Evolutionary conservation across 495 filamentous ascomycete species (phyloP).

Genomic region (Sordaria brevicollis): DNA sequence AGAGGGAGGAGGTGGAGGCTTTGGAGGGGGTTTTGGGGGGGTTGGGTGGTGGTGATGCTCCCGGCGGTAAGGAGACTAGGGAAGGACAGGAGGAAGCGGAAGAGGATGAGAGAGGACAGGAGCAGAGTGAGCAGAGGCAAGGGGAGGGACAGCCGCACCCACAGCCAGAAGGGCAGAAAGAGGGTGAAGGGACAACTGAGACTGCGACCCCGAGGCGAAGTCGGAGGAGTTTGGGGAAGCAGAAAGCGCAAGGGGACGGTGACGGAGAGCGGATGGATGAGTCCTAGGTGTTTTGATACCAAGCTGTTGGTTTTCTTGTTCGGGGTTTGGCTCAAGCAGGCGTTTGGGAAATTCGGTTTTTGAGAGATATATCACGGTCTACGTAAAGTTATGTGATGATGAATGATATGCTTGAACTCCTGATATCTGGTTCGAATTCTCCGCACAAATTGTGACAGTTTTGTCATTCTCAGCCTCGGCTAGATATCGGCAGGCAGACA

Average conservation of each 20-base stretch:
- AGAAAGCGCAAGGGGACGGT: background rate
- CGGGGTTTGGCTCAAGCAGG: background rate
- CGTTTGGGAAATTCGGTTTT: background rate
- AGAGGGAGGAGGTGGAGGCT: slow-evolving; percentile 40
- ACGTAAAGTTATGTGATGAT: background rate
- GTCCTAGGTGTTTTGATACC: background rate
- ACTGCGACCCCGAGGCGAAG: background rate
- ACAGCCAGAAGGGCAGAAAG: background rate
- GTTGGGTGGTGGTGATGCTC: slow-evolving; percentile 20
- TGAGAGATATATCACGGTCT: background rate
- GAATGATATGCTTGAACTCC: background rate
- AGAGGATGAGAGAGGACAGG: background rate
- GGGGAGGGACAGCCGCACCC: background rate
- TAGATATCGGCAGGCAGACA: background rate
- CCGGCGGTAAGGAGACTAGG: background rate
- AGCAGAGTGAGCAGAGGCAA: background rate
- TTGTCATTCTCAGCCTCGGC: background rate
- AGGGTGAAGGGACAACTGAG: background rate
- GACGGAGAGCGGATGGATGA: background rate
- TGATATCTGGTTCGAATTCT: background rate
- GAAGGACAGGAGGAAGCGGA: background rate
- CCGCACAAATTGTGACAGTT: background rate
- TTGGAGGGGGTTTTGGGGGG: slow-evolving; percentile 37
- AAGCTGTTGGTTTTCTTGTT: background rate
- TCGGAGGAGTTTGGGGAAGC: background rate